These are phyloP conservation scores for Penicillium subrubescens DNA, from an alignment of 495 filamentous ascomycete genomes.

Conservation along the genomic window DNA sequence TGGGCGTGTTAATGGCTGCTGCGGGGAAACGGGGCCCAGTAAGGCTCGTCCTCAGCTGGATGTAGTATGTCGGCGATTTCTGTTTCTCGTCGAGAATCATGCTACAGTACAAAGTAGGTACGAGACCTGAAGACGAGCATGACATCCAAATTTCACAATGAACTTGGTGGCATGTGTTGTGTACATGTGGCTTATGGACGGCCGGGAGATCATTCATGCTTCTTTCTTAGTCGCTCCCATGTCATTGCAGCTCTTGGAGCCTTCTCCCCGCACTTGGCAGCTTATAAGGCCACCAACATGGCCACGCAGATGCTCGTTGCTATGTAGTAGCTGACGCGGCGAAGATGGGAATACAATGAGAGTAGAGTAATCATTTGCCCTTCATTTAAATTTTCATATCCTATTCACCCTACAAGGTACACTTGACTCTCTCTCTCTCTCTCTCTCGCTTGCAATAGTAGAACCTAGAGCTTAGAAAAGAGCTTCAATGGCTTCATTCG, in stretches of 20 bases:
- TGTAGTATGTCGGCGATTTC: too few species aligned
- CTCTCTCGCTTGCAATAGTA: background rate
- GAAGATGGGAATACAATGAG: background rate
- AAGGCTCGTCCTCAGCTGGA: background rate
- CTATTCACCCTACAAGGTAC: background rate
- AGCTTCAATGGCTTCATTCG: background rate
- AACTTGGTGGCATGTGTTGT: background rate
- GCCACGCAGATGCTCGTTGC: background rate
- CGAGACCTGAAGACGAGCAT: background rate
- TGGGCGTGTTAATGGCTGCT: background rate
- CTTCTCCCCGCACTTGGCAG: background rate
- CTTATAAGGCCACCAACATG: background rate
- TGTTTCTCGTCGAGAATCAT: background rate
- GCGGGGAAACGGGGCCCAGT: background rate
- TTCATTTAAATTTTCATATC: background rate
- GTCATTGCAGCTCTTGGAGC: background rate
- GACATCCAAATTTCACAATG: background rate
- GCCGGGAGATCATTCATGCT: too few species aligned
- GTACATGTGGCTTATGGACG: background rate
- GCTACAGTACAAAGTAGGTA: background rate
- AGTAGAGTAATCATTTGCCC: background rate
- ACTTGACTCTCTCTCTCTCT: background rate
- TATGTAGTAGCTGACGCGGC: background rate
- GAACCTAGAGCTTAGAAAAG: background rate
- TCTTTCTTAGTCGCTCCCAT: background rate